Evolutionary conservation across 495 filamentous ascomycete species (phyloP), one percentile per base, ranked within the genome.

Genomic region (Umbilicaria muhlenbergii): DNA sequence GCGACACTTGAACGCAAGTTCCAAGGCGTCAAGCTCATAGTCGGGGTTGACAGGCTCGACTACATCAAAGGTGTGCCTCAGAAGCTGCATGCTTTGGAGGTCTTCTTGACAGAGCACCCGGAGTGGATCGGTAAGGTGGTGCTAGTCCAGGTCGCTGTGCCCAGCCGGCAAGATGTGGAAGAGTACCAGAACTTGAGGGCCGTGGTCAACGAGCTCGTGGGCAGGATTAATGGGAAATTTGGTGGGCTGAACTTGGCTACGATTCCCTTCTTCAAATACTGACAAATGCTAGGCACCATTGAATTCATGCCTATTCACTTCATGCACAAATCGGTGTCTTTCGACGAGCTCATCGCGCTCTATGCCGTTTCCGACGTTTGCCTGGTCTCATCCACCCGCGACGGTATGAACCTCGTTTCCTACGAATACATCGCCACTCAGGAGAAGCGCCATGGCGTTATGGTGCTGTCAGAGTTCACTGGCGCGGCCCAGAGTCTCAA

Each of bases 21-120:
- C 52, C 77, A 85, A 48, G 86, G 82, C 36, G 77, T 84, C 38
- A 89, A 88, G 61, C 66, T 96, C 24, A 92, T 96, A 45, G 78
- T 96, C 14, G 89, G 89, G 33, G 86, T 96, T 16, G 89, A 96
- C 53, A 74, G 89, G 34, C 69, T 96, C 36, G 89, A 96, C 56
- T 89, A 94, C 54, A 92, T 93, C 71, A 96, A 96, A 54, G 89
- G 88, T 28, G 77, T 96, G n/a, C 82, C 84, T 0, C 86, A 93
- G 59, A 96, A 96, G 57, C 67, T 96, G 14, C 85, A 93, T 51
- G 86, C 86, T 0, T 79, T 92, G 15, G 86, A 94, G 55, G 74
- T 83, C 12, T 94, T 96, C 62, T 68, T 96, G 32, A 84, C 83
- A 12, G 83, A 93, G 45, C 82, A 96, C 44, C 89, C 88, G 2